Base-by-base conservation (phyloP, 257 asterid species). In the Verbascum thapsus region DNA sequence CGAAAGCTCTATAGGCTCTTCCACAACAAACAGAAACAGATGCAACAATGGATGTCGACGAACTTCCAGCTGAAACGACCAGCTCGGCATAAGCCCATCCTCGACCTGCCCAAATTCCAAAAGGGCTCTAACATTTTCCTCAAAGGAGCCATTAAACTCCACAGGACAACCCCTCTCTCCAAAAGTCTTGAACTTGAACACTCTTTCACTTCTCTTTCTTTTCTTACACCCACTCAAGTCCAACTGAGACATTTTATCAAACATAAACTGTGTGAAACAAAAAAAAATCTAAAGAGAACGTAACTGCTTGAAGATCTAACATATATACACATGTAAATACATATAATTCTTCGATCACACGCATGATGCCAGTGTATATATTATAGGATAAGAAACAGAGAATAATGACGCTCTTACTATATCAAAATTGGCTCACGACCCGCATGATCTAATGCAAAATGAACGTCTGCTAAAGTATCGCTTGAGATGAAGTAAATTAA, bases 51-150 rank as follows among this genome's bases (percentile, higher is more conserved):
- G 96, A 38, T 92, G 91, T 3, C 95, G 91, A 22, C 85, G 81
- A 37, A 86, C 85, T 62, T 94, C 95, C 3, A 94, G 88, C 68
- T 90, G 95, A 51, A 94, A 94, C 0, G 97, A 94, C 99, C 97
- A 94, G 52, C 80, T 74, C 1, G 85, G 26, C 81, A 73, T 67
- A 9, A 76, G 73, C 6, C 81, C 89, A n/a, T 18, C 67, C 74
- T 90, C 95, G 22, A 71, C 34, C 38, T 84, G 88, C 5, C 96
- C 99, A 26, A 72, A 73, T 60, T 90, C 95, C 71, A 90, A 41
- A 15, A 94, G 91, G 37, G 86, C 85, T 44, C 77, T 75, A 8
- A 90, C 71, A 65, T 90, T 94, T 44, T 87, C 83, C 8, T 72
- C 79, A 44, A 94, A 89, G 1, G 88, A 82, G 3, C 95, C 95